Evolutionary conservation across 371 early-diverging fungal species (phyloP), one percentile per base, ranked within the genome.

Genomic region (Syncephalastrum monosporum): DNA sequence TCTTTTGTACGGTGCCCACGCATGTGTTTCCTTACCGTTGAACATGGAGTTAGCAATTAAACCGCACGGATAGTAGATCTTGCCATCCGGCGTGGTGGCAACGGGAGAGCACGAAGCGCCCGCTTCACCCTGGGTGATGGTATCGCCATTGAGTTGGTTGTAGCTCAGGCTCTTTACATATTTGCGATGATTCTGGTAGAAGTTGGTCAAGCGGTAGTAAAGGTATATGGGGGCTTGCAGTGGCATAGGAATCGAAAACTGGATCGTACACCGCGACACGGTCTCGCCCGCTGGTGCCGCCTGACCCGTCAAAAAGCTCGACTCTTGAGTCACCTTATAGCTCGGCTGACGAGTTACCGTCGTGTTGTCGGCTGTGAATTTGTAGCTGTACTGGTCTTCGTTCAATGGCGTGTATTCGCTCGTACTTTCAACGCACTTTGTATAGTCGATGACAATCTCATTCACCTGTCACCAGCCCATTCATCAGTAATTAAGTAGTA

Each of bases 111-210:
- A 70, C 1, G 71, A 69, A 42, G 64, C 57, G 14, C 42, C 42
- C 2, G 75, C 71, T 14, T 72, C 76, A 1, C 52, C n/a, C 1
- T 49, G 42, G 4, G 65, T 61, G 25, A 79, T 63, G 7, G 53
- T 63, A 47, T 84, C 79, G 24, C 95, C 96, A 55, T 77, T 69
- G 13, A 95, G 77, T 68, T 96, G 96, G 47, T 81, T 79, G 50
- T 81, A 70, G 64, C 84, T 87, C 50, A 90, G 85, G 59, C 90
- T 90, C 71, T 92, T 92, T 23, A 93, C 91, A 58, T 95, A 97
- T 64, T 86, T 83, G 41, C 96, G 83, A 65, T 96, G 91, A 70
- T 95, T 95, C 70, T 98, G 98, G 73, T 92, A 96, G 68, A 96
- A 96, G 71, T 94, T 91, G 43, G 93, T 90, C 47, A 98, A 75